Base-by-base conservation (phyloP, 805 yeast species). In the Saccharomycopsis sp. region DNA sequence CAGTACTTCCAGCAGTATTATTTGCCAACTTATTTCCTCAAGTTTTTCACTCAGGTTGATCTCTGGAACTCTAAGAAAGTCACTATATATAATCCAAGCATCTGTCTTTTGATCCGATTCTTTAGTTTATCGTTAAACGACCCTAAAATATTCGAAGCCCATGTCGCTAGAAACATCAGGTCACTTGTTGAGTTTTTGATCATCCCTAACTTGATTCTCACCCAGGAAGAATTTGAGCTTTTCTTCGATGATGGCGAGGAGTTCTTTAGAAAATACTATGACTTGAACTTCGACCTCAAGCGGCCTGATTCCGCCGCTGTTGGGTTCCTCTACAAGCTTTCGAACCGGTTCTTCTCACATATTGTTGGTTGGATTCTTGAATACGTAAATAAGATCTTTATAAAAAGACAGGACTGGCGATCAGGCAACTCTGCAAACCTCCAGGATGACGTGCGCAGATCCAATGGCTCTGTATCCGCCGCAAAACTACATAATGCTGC, bases 161-260 rank as follows among this genome's bases (percentile, higher is more conserved):
- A 25, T 25, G 47, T 53, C 22, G 20, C 17, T 7, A 19, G 3
- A 7, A 57, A 59, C 23, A 25, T 62, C 15, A 34, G 42, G 8
- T 23, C 50, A 14, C 49, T 60, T 23, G 53, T 60, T 17, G 52
- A 57, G 22, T 57, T 62, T 74, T 75, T 54, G 66, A 69, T 38
- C 75, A 76, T 64, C 70, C 96, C 96, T 0, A 78, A 87, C 64
- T 69, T 93, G 57, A 84, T 93, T 65, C 87, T 94, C 2, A 74
- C 79, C 8, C 81, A 80, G 44, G 82, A 80, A 47, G 81, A 82
- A 52, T 74, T 89, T 58, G 94, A 88, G 66, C 70, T 83, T 24
- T 89, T 86, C 70, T 90, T 88, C 59, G 84, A 80, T 54, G 96
- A 90, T 64, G 94, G 94, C 1, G 86, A 81, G 55, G 96, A 90